Base-by-base conservation (phyloP, 2,329 filamentous ascomycete genomes). In the Colletotrichum cuscutae region DNA sequence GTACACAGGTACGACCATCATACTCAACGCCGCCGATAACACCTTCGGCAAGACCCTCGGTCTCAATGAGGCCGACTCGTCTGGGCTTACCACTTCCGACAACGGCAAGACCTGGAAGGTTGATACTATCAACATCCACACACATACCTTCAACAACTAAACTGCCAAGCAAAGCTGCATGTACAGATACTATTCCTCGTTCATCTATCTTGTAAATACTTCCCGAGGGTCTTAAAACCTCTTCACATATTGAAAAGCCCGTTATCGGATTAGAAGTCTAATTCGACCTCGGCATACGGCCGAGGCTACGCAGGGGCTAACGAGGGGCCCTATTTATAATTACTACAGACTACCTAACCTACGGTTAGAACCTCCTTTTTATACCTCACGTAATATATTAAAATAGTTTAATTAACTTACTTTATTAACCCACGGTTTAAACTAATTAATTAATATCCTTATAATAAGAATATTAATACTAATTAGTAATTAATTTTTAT, bases 141-240 rank as follows among this genome's bases (percentile, higher is more conserved):
- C 63, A 13, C 53, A 65, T 19, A 65, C 63, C 22, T 57, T 57
- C 63, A 65, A 57, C 54, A 28, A 56, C 63, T 65, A 49, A n/a
- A 65, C 42, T 7, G 8, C 42, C 3, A 19, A n/a, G 42, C 19
- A 19, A 49, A 49, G 8, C 19, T 49, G 7, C 19, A n/a, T n/a
- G 19, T n/a, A 49, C 19, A 49, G 19, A 19, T 3, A n/a, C 42
- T 49, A n/a, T 19, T 1, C 0, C 6, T 49, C 6, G 8, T n/a
- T n/a, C 19, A 3, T 49, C n/a, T 7, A 49, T 49, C 8, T n/a
- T 49, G 42, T 49, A 49, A n/a, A 49, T 46, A n/a, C 19, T 49
- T n/a, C 42, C n/a, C 3, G 1, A 49, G 19, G 42, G 42, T 49
- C 19, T n/a, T 49, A 3, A 49, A 49, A 6, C 19, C 42, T 49